Conservation (phyloP, 192 early-diverging fungal genomes). For the Chytriomyces sp. region DNA sequence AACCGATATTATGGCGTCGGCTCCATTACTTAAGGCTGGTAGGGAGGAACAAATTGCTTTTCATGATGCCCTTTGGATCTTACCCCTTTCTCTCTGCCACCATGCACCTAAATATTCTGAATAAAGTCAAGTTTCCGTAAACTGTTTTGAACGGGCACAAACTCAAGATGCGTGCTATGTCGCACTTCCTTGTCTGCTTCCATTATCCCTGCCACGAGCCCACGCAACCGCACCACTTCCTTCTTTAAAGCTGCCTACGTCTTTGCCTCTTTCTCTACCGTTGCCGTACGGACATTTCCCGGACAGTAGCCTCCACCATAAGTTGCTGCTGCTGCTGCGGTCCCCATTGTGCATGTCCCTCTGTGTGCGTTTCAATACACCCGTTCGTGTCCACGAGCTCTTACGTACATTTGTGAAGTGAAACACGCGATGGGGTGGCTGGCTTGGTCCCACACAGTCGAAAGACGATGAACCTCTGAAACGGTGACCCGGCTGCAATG, state of each 20-base stretch:
- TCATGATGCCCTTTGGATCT: too few relatives aligned
- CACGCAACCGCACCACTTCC: conserved; percentile 3
- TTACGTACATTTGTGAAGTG: not conserved
- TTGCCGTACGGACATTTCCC: not conserved
- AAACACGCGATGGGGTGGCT: not conserved
- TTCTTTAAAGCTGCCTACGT: not conserved
- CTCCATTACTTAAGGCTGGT: too few relatives aligned
- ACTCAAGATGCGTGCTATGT: conserved; percentile 11
- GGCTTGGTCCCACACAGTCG: not conserved
- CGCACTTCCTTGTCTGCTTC: not conserved
- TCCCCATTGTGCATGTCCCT: too few relatives aligned
- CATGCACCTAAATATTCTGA: too few relatives aligned
- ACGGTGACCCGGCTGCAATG: conserved; percentile 9
- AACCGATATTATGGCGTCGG: too few relatives aligned
- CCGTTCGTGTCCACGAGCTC: conserved; percentile 11
- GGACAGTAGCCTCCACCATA: not conserved
- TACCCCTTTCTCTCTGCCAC: too few relatives aligned
- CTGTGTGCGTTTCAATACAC: not conserved
- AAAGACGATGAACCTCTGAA: not conserved
- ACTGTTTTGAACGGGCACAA: conserved; percentile 13
- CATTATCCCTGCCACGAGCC: not conserved
- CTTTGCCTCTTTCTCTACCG: not conserved
- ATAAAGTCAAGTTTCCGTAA: conserved; percentile 9
- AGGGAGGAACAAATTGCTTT: too few relatives aligned
- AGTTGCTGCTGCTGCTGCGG: too few relatives aligned